Base-by-base conservation (phyloP, 345 rosid genomes). In the Cochlearia excelsa region DNA sequence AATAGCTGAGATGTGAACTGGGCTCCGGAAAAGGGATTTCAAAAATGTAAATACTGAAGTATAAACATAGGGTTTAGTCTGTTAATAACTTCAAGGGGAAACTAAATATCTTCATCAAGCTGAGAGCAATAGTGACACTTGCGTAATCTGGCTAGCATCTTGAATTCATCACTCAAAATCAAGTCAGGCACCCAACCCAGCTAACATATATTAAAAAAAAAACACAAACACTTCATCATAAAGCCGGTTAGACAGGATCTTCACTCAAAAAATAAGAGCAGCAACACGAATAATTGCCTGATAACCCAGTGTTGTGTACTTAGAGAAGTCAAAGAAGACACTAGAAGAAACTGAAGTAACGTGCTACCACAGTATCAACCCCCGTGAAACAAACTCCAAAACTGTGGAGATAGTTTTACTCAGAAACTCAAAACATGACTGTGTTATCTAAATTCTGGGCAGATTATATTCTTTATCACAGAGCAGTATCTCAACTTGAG, bases 401-500 rank as follows among this genome's bases (percentile, higher is more conserved):
- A 35, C 63, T 48, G 65, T 47, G 52, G 23, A 73, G 26, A 62
- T 10, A 51, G 57, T 44, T 66, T 47, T 11, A 16, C 57, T 65
- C 59, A 51, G 30, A 43, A 45, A 35, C 81, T 43, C 58, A 69
- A 57, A 37, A 77, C 56, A 65, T 51, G 45, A 71, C 59, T 59
- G 71, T 66, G 38, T 40, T 33, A 67, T 60, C 66, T 63, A 69
- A 61, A 70, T 66, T 53, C 74, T 79, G 63, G 35, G 43, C 34
- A 70, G 44, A 16, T 37, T 56, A 10, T 9, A 40, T 60, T 68
- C 68, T 51, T 38, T 57, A 30, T 43, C 69, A 70, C 45, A 70
- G 65, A 81, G 77, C 76, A 72, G 52, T 74, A 72, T 79, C 80
- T 67, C 82, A 74, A 82, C 78, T 70, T 50, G 71, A 75, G 61